Evolutionary conservation across 176 grass and related monocot species (phyloP).

Genomic region (Elymus sibiricus): DNA sequence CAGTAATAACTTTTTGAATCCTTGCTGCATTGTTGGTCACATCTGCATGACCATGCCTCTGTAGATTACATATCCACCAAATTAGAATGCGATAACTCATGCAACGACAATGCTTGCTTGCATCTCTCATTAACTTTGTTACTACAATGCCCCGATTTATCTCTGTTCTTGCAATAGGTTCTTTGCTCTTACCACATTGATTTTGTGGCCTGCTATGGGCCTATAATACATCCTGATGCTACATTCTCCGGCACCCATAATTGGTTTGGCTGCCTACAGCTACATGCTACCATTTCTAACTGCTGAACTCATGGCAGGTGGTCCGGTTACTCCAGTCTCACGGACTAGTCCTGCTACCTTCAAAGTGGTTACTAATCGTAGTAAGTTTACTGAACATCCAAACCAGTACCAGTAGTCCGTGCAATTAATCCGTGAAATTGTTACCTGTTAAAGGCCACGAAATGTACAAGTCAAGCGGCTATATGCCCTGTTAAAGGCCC

Average conservation of each 20-base stretch:
- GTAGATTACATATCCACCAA: background rate
- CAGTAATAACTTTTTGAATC: background rate
- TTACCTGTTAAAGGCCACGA: background rate
- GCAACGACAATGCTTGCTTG: background rate
- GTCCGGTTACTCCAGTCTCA: background rate
- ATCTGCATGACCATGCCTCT: background rate
- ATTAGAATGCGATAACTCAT: background rate
- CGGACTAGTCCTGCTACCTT: background rate
- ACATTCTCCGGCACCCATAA: background rate
- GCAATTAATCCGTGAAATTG: background rate
- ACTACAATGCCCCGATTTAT: background rate
- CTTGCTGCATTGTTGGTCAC: background rate
- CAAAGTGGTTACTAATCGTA: background rate
- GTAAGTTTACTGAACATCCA: slow-evolving; percentile 2
- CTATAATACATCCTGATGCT: background rate
- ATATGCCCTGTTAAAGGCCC: background rate
- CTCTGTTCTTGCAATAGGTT: background rate
- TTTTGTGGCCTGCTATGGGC: background rate
- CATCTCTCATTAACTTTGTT: background rate
- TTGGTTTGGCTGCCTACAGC: background rate
- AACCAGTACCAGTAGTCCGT: background rate
- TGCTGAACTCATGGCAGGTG: background rate
- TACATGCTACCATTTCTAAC: background rate
- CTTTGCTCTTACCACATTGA: background rate
- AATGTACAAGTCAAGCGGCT: background rate